Conservation (phyloP, 257 asterid genomes). For the Voacanga thouarsii region DNA sequence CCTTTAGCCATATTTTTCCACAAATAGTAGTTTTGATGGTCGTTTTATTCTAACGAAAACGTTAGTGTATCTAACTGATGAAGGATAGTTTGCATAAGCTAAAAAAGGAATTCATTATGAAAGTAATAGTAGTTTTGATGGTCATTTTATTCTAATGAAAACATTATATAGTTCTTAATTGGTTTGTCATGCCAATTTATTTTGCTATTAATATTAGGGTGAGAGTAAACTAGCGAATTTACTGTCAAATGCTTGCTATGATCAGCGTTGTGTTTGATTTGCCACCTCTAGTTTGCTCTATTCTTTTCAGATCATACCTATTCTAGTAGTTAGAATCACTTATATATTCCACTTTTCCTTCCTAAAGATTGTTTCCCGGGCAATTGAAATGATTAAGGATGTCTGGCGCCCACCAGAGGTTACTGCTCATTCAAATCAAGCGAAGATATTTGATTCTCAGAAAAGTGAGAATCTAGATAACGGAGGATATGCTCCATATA, state of each 20-base stretch:
- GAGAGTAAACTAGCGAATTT: background rate
- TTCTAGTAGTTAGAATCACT: background rate
- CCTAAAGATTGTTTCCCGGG: constrained; percentile 67
- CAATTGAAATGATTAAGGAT: constrained; percentile 61
- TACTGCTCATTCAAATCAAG: constrained; percentile 33
- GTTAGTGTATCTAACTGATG: too few relatives aligned
- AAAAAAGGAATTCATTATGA: background rate
- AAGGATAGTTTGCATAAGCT: background rate
- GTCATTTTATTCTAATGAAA: background rate
- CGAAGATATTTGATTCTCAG: constrained; percentile 40
- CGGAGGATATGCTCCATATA: constrained; percentile 77
- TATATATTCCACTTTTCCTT: constrained; percentile 14
- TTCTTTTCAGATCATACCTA: background rate
- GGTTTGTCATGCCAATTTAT: constrained; percentile 9
- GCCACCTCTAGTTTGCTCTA: constrained; percentile 6
- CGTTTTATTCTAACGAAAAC: too few relatives aligned
- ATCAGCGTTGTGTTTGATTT: background rate
- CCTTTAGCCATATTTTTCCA: too few relatives aligned
- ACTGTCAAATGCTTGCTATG: background rate
- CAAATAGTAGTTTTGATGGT: too few relatives aligned
- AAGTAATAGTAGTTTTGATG: background rate
- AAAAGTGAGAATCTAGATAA: constrained; percentile 45
- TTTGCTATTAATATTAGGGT: background rate
- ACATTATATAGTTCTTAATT: background rate
- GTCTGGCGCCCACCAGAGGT: constrained; percentile 42